Conservation (phyloP, 2,329 filamentous ascomycete species). For the Epichloe bromicola region DNA sequence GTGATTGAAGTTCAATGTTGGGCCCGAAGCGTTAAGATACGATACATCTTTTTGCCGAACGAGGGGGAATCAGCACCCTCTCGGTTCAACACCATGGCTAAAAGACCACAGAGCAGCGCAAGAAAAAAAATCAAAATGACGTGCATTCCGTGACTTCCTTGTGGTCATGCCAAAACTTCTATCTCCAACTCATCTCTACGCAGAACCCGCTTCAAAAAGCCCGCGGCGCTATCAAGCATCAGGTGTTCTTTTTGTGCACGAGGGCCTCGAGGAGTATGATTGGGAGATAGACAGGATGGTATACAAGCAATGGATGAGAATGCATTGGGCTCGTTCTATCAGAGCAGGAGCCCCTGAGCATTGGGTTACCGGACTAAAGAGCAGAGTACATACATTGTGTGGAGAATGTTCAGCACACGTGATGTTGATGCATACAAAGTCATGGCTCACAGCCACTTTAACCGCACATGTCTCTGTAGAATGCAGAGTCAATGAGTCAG, state of each 20-base stretch:
- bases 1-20: not conserved
- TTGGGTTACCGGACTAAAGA: slow-evolving; percentile 51
- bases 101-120: slow-evolving; percentile 48
- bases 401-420: not conserved
- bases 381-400: slow-evolving; percentile 37
- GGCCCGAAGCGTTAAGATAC: slow-evolving; percentile 43
- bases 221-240: slow-evolving; percentile 4
- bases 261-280: slow-evolving; percentile 19
- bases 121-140: slow-evolving; percentile 30
- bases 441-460: too few relatives aligned
- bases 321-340: slow-evolving; percentile 42
- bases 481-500: too few relatives aligned
- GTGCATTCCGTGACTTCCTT: slow-evolving; percentile 1
- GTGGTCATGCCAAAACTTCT: not conserved
- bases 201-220: not conserved
- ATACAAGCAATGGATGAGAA: not conserved
- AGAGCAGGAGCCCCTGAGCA: slow-evolving; percentile 45
- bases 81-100: slow-evolving; percentile 29
- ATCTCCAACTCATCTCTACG: not conserved
- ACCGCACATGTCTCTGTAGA: too few relatives aligned
- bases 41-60: slow-evolving; percentile 45
- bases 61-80: not conserved
- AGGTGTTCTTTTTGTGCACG: slow-evolving; percentile 2
- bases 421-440: too few relatives aligned
- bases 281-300: slow-evolving; percentile 10